Evolutionary conservation across 2,329 filamentous ascomycete species (phyloP).

Genomic region (Trichoderma oligosporum): DNA sequence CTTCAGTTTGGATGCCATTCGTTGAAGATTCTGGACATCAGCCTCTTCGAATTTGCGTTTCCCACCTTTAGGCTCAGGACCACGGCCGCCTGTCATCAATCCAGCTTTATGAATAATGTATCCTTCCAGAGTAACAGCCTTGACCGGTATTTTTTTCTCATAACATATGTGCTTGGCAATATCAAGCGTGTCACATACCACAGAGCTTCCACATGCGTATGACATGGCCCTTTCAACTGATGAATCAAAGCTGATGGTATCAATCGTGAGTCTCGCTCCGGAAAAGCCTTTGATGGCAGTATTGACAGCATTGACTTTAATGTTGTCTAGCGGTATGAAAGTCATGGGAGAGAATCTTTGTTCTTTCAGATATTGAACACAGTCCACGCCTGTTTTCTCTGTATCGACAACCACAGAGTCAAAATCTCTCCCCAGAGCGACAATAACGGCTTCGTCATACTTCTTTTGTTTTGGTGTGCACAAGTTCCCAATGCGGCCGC

Average conservation of each 20-base stretch:
- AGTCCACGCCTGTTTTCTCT: conserved; percentile 89
- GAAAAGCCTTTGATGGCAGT: conserved; percentile 86
- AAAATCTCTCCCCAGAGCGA: conserved; percentile 86
- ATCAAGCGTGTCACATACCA: conserved; percentile 84
- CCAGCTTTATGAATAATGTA: conserved; percentile 95
- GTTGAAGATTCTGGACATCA: conserved; percentile 80
- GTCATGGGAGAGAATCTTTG: conserved; percentile 83
- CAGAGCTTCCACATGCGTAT: conserved; percentile 90
- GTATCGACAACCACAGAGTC: conserved; percentile 94
- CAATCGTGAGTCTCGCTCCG: conserved; percentile 83
- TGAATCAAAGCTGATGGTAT: conserved; percentile 91
- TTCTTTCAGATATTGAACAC: conserved; percentile 89
- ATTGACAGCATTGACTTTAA: conserved; percentile 89
- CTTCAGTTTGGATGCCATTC: conserved; percentile 69
- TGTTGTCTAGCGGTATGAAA: conserved; percentile 94
- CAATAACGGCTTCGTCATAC: conserved; percentile 87
- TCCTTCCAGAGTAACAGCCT: conserved; percentile 92
- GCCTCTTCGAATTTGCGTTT: conserved; percentile 85
- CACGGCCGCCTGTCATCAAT: conserved; percentile 91
- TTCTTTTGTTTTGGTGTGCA: conserved; percentile 98
- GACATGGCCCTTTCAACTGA: conserved; percentile 87
- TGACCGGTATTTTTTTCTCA: conserved; percentile 77
- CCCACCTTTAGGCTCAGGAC: conserved; percentile 67
- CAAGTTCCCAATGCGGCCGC: conserved; percentile 82
- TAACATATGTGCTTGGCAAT: conserved; percentile 90